phyloP scores from a whole-genome alignment of 805 yeast species.

The Yamadazyma olivae region DNA sequence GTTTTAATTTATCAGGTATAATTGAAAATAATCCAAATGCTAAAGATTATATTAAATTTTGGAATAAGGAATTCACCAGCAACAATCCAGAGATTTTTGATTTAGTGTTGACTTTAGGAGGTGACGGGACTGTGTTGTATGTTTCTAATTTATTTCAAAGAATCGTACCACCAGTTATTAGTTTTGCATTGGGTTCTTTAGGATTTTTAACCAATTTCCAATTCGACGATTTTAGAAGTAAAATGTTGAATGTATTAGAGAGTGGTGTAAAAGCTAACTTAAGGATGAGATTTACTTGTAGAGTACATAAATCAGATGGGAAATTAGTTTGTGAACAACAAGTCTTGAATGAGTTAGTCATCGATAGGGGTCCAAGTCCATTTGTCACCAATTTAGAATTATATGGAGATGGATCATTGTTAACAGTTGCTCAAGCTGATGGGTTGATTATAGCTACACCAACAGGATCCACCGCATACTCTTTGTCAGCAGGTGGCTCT shows the following conservation, averaged over 20 bases:
- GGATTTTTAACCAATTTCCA: slow-evolving; percentile 69
- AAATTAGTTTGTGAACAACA: slow-evolving; percentile 63
- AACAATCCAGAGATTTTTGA: slow-evolving; percentile 40
- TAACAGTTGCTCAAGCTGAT: slow-evolving; percentile 92
- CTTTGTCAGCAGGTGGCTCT: slow-evolving; percentile 93
- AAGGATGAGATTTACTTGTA: slow-evolving; percentile 85
- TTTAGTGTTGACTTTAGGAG: slow-evolving; percentile 43
- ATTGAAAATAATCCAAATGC: slow-evolving; percentile 46
- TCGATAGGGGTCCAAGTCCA: slow-evolving; percentile 93
- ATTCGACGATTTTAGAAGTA: slow-evolving; percentile 66
- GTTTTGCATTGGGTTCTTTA: slow-evolving; percentile 42
- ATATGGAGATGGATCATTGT: slow-evolving; percentile 79
- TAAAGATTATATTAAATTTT: slow-evolving; percentile 50
- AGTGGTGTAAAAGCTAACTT: slow-evolving; percentile 73
- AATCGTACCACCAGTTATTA: slow-evolving; percentile 46
- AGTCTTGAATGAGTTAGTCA: slow-evolving; percentile 84
- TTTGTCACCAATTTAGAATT: slow-evolving; percentile 86
- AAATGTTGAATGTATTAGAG: slow-evolving; percentile 55
- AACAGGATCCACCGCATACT: slow-evolving; percentile 95
- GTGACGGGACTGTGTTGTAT: slow-evolving; percentile 45
- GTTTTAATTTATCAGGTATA: slow-evolving; percentile 61
- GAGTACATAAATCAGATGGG: slow-evolving; percentile 55
- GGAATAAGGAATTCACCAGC: slow-evolving; percentile 61
- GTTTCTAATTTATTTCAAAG: slow-evolving; percentile 42
- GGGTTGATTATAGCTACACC: slow-evolving; percentile 92